Evolutionary conservation across 345 rosid species (phyloP).

Genomic region (Anacardium occidentale): DNA sequence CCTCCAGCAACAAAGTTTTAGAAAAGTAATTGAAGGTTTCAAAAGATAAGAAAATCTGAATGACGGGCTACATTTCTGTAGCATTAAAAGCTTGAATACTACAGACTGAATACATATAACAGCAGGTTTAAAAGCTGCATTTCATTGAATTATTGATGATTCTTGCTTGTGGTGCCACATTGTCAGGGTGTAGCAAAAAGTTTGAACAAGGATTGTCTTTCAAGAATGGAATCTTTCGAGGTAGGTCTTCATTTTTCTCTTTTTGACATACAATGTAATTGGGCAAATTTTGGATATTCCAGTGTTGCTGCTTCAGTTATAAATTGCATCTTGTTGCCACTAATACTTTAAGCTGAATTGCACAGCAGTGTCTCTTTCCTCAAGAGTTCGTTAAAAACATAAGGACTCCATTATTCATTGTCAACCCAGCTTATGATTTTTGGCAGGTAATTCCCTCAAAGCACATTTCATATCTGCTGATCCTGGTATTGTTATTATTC

Average conservation of each 20-base stretch:
- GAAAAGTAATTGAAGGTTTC: no score
- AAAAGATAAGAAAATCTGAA: no score
- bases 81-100: neutral
- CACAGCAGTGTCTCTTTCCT: constrained; percentile 69
- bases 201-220: constrained; percentile 45
- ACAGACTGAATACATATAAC: no score
- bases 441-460: constrained; percentile 72
- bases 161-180: neutral
- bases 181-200: constrained; percentile 60
- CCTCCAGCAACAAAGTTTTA: no score
- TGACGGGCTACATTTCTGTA: neutral
- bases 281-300: constrained; percentile 6
- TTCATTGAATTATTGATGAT: constrained; percentile 3
- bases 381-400: constrained; percentile 53
- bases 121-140: neutral
- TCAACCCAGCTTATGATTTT: constrained; percentile 83
- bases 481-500: constrained; percentile 14
- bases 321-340: neutral
- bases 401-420: constrained; percentile 69
- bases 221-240: constrained; percentile 43
- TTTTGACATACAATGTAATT: constrained; percentile 1
- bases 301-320: constrained; percentile 4
- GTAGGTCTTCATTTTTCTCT: constrained; percentile 24
- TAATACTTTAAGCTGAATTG: constrained; percentile 10
- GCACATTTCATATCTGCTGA: constrained; percentile 5